phyloP scores from a whole-genome alignment of 2,329 filamentous ascomycete genomes.

The Aspergillus fumigatiaffinis region DNA sequence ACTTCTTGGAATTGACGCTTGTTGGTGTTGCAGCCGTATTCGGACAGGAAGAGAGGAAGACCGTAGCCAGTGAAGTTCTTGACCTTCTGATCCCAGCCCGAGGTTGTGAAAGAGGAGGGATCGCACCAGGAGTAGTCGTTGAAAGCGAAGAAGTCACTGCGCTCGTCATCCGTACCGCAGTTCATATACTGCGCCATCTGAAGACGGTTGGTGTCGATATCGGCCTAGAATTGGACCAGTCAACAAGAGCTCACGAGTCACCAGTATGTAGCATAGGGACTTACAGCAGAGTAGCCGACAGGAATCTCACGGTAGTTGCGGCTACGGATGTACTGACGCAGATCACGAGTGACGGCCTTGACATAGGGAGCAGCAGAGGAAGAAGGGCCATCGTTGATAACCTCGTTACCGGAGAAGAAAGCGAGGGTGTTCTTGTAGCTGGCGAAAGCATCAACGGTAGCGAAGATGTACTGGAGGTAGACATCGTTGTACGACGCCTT shows the following conservation, averaged over 20 bases:
- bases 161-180: slow-evolving; percentile 78
- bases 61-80: slow-evolving; percentile 83
- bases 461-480: slow-evolving; percentile 82
- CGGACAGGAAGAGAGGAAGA: slow-evolving; percentile 88
- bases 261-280: slow-evolving; percentile 1
- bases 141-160: slow-evolving; percentile 85
- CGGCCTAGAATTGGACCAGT: slow-evolving; percentile 48
- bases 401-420: slow-evolving; percentile 80
- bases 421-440: slow-evolving; percentile 83
- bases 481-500: slow-evolving; percentile 75
- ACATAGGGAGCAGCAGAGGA: slow-evolving; percentile 67
- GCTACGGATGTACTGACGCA: slow-evolving; percentile 64
- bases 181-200: slow-evolving; percentile 91
- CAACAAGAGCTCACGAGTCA: not conserved
- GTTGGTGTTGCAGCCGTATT: slow-evolving; percentile 87
- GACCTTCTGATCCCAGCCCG: slow-evolving; percentile 86
- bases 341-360: slow-evolving; percentile 75
- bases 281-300: slow-evolving; percentile 64
- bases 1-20: slow-evolving; percentile 79
- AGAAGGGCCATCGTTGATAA: slow-evolving; percentile 66
- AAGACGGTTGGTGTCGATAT: slow-evolving; percentile 79
- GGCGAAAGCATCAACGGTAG: slow-evolving; percentile 78
- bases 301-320: slow-evolving; percentile 63
- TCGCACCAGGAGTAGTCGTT: slow-evolving; percentile 80
- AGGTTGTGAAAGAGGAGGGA: slow-evolving; percentile 67